A percentile compares a stretch with the other conserved stretches of the same genome.
phyloP scores from a whole-genome alignment of 2,329 filamentous ascomycete genomes.

The Metarhizium album region DNA sequence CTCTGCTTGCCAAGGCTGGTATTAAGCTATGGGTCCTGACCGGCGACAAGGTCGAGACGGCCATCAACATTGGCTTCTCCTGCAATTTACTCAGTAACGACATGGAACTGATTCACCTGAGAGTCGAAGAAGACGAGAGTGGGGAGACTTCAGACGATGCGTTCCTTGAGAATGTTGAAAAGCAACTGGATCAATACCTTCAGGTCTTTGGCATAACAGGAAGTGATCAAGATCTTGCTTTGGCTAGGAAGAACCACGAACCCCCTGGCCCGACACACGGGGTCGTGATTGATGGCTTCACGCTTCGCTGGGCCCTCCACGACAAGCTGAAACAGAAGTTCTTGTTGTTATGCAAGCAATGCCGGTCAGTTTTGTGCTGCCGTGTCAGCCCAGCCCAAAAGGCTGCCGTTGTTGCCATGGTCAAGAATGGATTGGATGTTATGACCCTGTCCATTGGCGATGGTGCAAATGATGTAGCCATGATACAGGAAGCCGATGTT shows the following conservation, averaged over 20 bases:
- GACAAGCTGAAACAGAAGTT: conserved; percentile 84
- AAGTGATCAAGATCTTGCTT: conserved; percentile 71
- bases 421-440: conserved; percentile 88
- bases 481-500: conserved; percentile 97
- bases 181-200: conserved; percentile 65
- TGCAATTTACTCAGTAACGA: conserved; percentile 96
- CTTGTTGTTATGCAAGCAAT: conserved; percentile 89
- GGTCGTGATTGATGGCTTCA: conserved; percentile 89
- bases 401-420: conserved; percentile 91
- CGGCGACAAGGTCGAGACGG: conserved; percentile 96
- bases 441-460: conserved; percentile 93
- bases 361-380: conserved; percentile 92
- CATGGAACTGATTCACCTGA: conserved; percentile 91
- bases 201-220: conserved; percentile 68
- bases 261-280: conserved; percentile 82
- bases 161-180: conserved; percentile 49
- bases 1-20: conserved; percentile 78
- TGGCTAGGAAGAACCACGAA: conserved; percentile 72
- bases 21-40: conserved; percentile 99
- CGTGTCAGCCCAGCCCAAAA: conserved; percentile 96
- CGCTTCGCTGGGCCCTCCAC: conserved; percentile 76
- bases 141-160: conserved; percentile 35
- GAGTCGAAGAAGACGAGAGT: conserved; percentile 63
- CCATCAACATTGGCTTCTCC: conserved; percentile 99
- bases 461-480: conserved; percentile 90